Base-by-base conservation (phyloP, 2,329 filamentous ascomycete species). In the Alternaria angustiovoidea region DNA sequence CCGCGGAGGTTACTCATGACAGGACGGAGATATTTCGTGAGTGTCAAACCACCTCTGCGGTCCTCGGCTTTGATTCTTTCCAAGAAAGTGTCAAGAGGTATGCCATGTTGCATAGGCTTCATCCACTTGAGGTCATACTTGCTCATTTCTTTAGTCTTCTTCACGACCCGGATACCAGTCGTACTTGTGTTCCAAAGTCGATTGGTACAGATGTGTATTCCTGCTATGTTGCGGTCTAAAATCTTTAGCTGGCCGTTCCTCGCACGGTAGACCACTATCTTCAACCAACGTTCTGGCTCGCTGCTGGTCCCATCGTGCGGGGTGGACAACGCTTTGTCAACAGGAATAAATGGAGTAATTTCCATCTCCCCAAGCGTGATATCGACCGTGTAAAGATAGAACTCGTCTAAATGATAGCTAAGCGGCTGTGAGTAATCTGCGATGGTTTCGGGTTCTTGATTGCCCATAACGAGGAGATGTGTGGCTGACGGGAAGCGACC, bases 81-180 rank as follows among this genome's bases (percentile, higher is more conserved):
- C 0, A 1, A 3, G 32, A 6, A 34, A 12, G 12, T 14, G 14
- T 2, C 0, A 2, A 14, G 5, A 0, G 11, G 4, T 5, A 36
- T 36, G 32, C 32, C 14, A 1, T 36, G 12, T 14, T 16, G 32
- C 32, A 36, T 36, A 36, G 32, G 32, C 14, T 36, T 6, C 1
- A 36, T 12, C 32, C 32, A 36, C 12, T 16, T 1, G 1, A 36
- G 14, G 1, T 12, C 5, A 14, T 36, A 14, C 32, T 36, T 36
- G 32, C 32, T 36, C 5, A 7, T 36, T 5, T 36, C 11, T 0
- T 36, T 16, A 0, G 32, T 36, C 32, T 36, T 2, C 32, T 36
- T 36, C 32, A 16, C 32, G 32, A 36, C 5, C 14, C 32, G 32
- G 6, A 36, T 36, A 36, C 32, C 32, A 16, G 32, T 36, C 2